A percentile compares a stretch with the other conserved stretches of the same genome.
Conservation (phyloP, 2,329 filamentous ascomycete species). For the Akanthomyces dipterigenus region DNA sequence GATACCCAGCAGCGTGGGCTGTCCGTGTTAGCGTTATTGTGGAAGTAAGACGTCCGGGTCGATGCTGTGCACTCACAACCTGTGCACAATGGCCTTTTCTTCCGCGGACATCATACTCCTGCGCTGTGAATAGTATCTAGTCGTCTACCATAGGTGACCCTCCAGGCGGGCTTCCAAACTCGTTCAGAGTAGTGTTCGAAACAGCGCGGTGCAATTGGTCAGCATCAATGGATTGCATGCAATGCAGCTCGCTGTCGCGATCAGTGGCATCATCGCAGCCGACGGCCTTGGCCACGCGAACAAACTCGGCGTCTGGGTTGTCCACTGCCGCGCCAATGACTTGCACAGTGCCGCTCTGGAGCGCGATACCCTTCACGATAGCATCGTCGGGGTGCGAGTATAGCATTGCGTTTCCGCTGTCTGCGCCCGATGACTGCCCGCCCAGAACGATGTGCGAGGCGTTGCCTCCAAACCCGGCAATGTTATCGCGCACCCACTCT, state of each 20-base stretch:
- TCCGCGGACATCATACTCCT: not conserved
- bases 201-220: not conserved
- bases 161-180: not conserved
- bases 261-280: not conserved
- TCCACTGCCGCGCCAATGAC: not conserved
- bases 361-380: not conserved
- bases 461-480: constrained; percentile 13
- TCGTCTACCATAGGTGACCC: not conserved
- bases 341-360: constrained; percentile 10
- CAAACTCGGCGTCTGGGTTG: constrained; percentile 7
- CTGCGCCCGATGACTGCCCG: constrained; percentile 15
- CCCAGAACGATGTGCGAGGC: constrained; percentile 12
- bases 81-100: not conserved
- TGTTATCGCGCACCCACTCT: constrained; percentile 14
- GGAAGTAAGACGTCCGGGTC: not conserved
- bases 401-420: not conserved
- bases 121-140: not conserved
- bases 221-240: not conserved
- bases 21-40: not conserved
- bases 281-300: not conserved
- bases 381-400: constrained; percentile 5
- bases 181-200: not conserved
- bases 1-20: not conserved
- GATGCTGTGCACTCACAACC: not conserved
- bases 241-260: not conserved